Conservation (phyloP, 352 stramenopile species). For the Phytophthora citrophthora region DNA sequence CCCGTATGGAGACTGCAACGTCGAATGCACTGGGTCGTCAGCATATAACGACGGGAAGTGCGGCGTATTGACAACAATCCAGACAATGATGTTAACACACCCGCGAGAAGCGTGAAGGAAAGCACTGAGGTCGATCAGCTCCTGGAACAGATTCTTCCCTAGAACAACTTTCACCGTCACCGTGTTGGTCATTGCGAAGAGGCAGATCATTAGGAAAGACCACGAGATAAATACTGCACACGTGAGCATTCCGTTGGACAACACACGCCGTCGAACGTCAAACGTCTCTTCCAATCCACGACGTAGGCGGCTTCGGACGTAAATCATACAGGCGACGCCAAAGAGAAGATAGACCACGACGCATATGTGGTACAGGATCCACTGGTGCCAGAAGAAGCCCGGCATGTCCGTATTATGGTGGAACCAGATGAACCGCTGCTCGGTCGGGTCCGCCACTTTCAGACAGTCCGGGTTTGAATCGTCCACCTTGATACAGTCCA, state of each 20-base stretch:
- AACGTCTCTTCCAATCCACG: slow-evolving; percentile 87
- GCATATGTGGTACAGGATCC: slow-evolving; percentile 85
- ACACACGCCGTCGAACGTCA: slow-evolving; percentile 77
- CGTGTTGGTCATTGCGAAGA: slow-evolving; percentile 75
- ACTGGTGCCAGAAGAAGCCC: slow-evolving; percentile 83
- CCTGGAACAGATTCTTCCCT: slow-evolving; percentile 49
- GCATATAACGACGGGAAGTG: slow-evolving; percentile 51
- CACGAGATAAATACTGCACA: slow-evolving; percentile 88
- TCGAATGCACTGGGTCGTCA: slow-evolving; percentile 23
- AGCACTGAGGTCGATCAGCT: slow-evolving; percentile 76
- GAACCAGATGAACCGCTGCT: slow-evolving; percentile 83
- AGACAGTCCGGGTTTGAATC: slow-evolving; percentile 32
- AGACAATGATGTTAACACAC: slow-evolving; percentile 87
- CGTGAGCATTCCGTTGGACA: slow-evolving; percentile 80
- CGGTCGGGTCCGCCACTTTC: slow-evolving; percentile 22
- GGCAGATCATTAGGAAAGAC: slow-evolving; percentile 72
- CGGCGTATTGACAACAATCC: slow-evolving; percentile 79
- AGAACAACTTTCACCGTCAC: slow-evolving; percentile 42
- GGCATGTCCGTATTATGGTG: slow-evolving; percentile 82
- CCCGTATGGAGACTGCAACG: slow-evolving; percentile 15
- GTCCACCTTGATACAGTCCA: slow-evolving; percentile 20
- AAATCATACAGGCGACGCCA: slow-evolving; percentile 70
- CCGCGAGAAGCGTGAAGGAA: slow-evolving; percentile 83
- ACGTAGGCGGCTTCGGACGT: slow-evolving; percentile 76
- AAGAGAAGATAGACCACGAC: slow-evolving; percentile 84